Evolutionary conservation across 2,329 filamentous ascomycete genomes (phyloP), one percentile per base, ranked within the genome.

Genomic region (Alternaria panax): DNA sequence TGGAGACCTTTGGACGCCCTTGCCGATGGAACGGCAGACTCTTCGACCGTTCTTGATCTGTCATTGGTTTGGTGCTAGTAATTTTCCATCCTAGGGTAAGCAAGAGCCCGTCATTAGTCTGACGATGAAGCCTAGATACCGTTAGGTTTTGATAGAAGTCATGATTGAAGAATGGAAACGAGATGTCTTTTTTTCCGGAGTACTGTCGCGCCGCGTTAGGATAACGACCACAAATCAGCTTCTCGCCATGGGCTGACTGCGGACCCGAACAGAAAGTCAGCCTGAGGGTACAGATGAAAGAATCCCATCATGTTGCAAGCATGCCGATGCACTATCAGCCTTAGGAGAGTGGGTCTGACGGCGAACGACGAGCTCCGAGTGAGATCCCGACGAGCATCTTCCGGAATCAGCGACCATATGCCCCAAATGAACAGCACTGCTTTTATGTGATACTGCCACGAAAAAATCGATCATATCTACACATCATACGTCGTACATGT

Each of bases 351-450:
- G 62, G 64, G 61, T 52, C 54, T 36, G 41, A 45, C 36, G 47
- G 55, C 52, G 48, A 54, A 25, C 25, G 16, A 18, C 53, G 52
- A 62, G 47, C 42, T 27, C 5, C 25, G 25, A 27, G 36, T 47
- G 30, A 53, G 43, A 28, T 42, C 40, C 65, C 64, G 68, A 60
- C 67, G 63, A 66, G 34, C 54, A 67, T 63, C 28, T 60, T 46
- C 45, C 67, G 67, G 67, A 52, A 64, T 14, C 22, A 25, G 7
- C 25, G 12, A 36, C 27, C 32, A 27, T 9, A 24, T 25, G 16
- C 25, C 48, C 24, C 20, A 41, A 30, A 28, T 34, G 41, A 5
- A 11, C 47, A 53, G 46, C 54, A 52, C 36, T 28, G 30, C 28
- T 11, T 28, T 40, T 28, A 7, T 5, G 14, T 20, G 5, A 7